Conservation (phyloP, 495 filamentous ascomycete genomes). For the Hypoxylon trugodes region DNA sequence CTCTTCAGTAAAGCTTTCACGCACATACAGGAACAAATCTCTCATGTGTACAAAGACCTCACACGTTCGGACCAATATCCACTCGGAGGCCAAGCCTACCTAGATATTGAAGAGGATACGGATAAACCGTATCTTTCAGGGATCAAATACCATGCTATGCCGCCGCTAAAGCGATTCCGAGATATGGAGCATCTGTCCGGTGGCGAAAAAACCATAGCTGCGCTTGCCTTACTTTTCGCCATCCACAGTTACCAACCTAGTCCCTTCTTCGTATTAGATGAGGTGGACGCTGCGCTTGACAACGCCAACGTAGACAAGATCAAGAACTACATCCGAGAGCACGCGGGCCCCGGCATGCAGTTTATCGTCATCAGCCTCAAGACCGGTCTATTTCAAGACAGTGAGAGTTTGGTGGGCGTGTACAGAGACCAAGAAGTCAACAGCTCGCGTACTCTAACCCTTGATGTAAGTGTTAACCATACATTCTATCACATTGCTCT, state of each 20-base stretch:
- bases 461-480: conserved; percentile 95
- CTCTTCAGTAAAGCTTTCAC: conserved; percentile 94
- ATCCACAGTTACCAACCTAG: conserved; percentile 93
- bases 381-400: conserved; percentile 90
- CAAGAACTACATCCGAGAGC: conserved; percentile 91
- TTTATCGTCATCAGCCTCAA: conserved; percentile 98
- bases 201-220: conserved; percentile 99
- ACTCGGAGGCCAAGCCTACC: conserved; percentile 91
- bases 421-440: conserved; percentile 94
- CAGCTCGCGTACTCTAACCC: conserved; percentile 84
- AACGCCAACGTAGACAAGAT: conserved; percentile 96
- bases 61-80: conserved; percentile 86
- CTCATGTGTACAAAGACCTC: conserved; percentile 91
- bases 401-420: conserved; percentile 92
- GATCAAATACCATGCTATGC: conserved; percentile 98
- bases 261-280: conserved; percentile 98
- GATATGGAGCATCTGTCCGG: conserved; percentile 99
- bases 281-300: conserved; percentile 96
- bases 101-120: conserved; percentile 89
- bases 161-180: conserved; percentile 95
- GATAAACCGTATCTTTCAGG: conserved; percentile 89
- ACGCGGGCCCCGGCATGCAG: conserved; percentile 96
- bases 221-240: conserved; percentile 92
- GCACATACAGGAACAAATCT: conserved; percentile 95
- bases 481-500: neutral